Base-by-base conservation (phyloP, 257 asterid species). In the Solanum acaule region DNA sequence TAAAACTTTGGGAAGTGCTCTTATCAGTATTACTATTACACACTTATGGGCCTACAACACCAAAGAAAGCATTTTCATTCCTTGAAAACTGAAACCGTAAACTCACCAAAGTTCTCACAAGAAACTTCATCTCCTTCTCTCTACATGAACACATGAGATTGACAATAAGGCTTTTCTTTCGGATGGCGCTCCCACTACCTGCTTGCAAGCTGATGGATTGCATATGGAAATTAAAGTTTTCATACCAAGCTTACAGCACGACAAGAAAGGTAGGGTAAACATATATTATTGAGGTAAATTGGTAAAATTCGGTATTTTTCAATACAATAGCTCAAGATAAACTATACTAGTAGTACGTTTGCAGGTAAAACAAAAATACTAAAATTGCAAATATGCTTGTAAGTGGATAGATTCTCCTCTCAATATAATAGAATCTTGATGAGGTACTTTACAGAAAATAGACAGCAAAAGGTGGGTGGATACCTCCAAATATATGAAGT, bases 101-200 rank as follows among this genome's bases (percentile, higher is more conserved):
- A 89, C 93, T 87, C 93, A 96, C 99, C 98, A 96, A 91, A 81
- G 98, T 96, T 90, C 99, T 92, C 90, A 96, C 98, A 86, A 96
- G 90, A 94, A 94, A 96, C 88, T 95, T 96, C 93, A 94, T 94
- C 94, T 95, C 99, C 94, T 93, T 95, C 90, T 95, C 99, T 93
- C 98, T 92, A 90, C 99, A 95, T 52, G 99, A 94, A 89, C 98
- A 89, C 98, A 96, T 90, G 90, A 96, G 99, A 91, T 94, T 93
- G 92, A 95, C 90, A 78, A 96, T 90, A 78, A 96, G 95, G 90
- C 92, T 91, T 91, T 96, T 96, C 96, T 93, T 96, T 91, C 95
- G 94, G 88, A 37, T 75, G 70, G 94, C 92, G 89, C 99, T 96
- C 89, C 98, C 97, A 90, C 89, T 94, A 89, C 99, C 99, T 94